Conservation (phyloP, 2,329 filamentous ascomycete genomes). For the Aspergillus puulaauensis region DNA sequence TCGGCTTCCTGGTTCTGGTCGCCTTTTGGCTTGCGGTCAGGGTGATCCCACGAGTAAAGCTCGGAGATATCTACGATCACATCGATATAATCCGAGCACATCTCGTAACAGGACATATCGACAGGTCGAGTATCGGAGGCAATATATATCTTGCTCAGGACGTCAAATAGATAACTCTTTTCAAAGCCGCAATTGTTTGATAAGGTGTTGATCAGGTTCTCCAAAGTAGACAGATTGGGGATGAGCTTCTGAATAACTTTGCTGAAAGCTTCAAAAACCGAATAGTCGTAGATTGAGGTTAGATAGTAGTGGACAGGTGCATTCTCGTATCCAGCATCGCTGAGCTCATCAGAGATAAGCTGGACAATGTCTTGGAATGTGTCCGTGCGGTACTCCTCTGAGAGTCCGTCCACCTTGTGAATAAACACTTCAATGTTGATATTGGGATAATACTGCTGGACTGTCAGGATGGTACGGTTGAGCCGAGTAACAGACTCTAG, state of each 20-base stretch:
- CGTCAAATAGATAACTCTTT: conserved; percentile 97
- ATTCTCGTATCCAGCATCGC: conserved; percentile 89
- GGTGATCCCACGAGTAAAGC: conserved; percentile 76
- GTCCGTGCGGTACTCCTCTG: conserved; percentile 93
- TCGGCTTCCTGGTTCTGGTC: conserved; percentile 57
- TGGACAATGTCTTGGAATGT: conserved; percentile 97
- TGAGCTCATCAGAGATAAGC: conserved; percentile 92
- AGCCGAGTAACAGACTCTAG: conserved; percentile 84
- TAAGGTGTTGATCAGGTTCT: conserved; percentile 89
- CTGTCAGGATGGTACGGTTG: conserved; percentile 82
- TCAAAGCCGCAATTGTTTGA: conserved; percentile 93
- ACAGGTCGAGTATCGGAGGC: conserved; percentile 91
- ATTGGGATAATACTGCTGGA: conserved; percentile 84
- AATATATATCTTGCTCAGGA: conserved; percentile 97
- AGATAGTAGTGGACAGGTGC: conserved; percentile 92
- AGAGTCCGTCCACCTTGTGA: conserved; percentile 97
- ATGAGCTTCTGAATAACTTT: conserved; percentile 98
- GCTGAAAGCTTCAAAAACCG: conserved; percentile 96
- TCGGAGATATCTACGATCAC: conserved; percentile 97
- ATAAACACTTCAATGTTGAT: conserved; percentile 99
- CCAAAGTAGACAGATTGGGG: conserved; percentile 85
- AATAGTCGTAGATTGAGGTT: conserved; percentile 97
- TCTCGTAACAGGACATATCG: conserved; percentile 95
- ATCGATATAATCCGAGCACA: conserved; percentile 98
- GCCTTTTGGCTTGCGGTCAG: conserved; percentile 40